Base-by-base conservation (phyloP, 176 grass and related monocot genomes). In the Secale cereale region DNA sequence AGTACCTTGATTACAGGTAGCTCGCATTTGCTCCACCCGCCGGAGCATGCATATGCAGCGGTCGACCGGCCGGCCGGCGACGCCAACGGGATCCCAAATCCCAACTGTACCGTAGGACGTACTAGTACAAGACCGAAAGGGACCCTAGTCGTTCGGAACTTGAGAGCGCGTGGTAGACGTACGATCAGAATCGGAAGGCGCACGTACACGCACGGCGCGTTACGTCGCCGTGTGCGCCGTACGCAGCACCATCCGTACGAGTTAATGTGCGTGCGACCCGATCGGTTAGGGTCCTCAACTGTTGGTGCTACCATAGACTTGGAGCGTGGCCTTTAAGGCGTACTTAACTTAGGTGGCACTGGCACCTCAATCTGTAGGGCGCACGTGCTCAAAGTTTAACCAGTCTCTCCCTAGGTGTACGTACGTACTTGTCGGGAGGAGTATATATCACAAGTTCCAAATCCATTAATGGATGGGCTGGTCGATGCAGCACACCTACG, bases 281-380 rank as follows among this genome's bases (percentile, higher is more conserved):
- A 75, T 52, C 23, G 40, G 40, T 20, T 31, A 22, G 41, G 41
- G 26, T 74, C 71, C 41, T 74, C 71, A 50, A 74, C 71, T 74
- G 27, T 25, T 16, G 26, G 23, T 19, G 71, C 71, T 19, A 50
- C 8, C 14, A 3, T 75, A 76, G 73, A 54, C 73, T 76, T 32
- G 43, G 73, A 11, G 17, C 27, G 4, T 57, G 8, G 73, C 45
- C 13, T 54, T 76, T 54, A 75, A 75, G 72, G 72, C 72, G 15
- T 30, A 29, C 41, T 74, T 75, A 52, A 73, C 70, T 74, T 74
- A 74, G 72, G 72, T 75, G 72, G 72, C 20, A 75, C 43, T 75
- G 9, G 4, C 73, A 32, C 73, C 30, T 76, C 70, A 73, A 8
- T 43, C 25, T 26, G 11, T 23, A 15, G 6, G 12, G 12, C 26